Conservation (phyloP, 306 rosid species). For the Medicago truncatula region MtrunA17r5.0-ANR NC_053048.1:53488001-53488500, state of each 20-base stretch:
- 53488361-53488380: too few species aligned
- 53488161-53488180: slow-evolving; percentile 84
- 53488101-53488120: slow-evolving; percentile 76
- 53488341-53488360: too few species aligned
- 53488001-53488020: not conserved
- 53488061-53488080: slow-evolving; percentile 78
- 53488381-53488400: too few species aligned
- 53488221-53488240: not conserved
- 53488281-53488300: too few species aligned
- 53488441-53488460: not conserved
- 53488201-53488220: slow-evolving; percentile 62
- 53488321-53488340: too few species aligned
- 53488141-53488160: slow-evolving; percentile 82
- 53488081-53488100: slow-evolving; percentile 68
- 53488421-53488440: not conserved
- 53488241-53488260: not conserved
- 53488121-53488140: slow-evolving; percentile 84
- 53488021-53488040: slow-evolving; percentile 69
- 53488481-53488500: not conserved
- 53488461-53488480: not conserved
- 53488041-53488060: slow-evolving; percentile 69
- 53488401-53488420: not conserved
- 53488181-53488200: slow-evolving; percentile 79
- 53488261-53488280: not conserved
- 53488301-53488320: too few species aligned